phyloP scores from a whole-genome alignment of 2,329 filamentous ascomycete genomes.

The Penicillium palitans region DNA sequence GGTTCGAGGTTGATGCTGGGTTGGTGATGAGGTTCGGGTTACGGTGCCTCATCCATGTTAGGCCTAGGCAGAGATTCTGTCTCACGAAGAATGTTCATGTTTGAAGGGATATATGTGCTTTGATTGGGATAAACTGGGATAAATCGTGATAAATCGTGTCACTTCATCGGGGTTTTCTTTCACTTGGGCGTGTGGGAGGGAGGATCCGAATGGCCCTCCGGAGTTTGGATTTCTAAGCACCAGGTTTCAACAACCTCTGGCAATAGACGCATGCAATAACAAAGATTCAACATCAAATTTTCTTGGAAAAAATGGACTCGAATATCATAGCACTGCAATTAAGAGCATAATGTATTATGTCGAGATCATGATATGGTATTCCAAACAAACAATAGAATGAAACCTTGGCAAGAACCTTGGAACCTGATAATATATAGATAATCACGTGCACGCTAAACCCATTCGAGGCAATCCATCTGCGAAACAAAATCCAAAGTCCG shows the following conservation, averaged over 20 bases:
- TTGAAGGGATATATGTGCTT: too few species aligned
- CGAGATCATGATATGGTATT: too few species aligned
- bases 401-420: not conserved
- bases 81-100: not conserved
- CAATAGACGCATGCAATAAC: not conserved
- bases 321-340: too few species aligned
- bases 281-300: not conserved
- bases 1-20: not conserved
- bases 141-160: too few species aligned
- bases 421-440: not conserved
- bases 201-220: not conserved
- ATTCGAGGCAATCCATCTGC: conserved; percentile 19
- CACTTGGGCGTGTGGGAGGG: not conserved
- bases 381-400: not conserved
- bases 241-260: not conserved
- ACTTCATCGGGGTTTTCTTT: not conserved
- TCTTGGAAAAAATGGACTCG: accelerated
- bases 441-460: conserved; percentile 25
- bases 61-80: not conserved
- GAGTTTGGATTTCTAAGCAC: not conserved
- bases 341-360: not conserved
- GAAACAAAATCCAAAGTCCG: conserved; percentile 38
- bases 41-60: not conserved
- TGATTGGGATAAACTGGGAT: too few species aligned
- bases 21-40: not conserved